Percentiles rank a stretch among this genome's conserved stretches.
These are phyloP conservation scores for Populus deltoides DNA, from an alignment of 345 rosid genomes.

Conservation along the genomic window DNA sequence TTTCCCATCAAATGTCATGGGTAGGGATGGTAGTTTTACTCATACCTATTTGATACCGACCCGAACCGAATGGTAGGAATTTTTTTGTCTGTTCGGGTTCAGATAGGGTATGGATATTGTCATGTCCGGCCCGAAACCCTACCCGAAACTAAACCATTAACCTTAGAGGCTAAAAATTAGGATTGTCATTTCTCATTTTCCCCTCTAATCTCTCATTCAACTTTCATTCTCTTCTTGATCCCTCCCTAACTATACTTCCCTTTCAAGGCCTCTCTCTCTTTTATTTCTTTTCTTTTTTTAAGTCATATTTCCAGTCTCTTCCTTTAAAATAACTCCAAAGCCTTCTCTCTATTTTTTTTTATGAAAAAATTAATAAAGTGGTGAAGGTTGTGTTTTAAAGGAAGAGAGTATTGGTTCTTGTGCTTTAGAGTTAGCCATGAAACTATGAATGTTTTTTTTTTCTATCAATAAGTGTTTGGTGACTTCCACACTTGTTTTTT, in stretches of 20 bases:
- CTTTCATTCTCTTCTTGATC: no score
- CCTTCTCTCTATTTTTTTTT: not conserved
- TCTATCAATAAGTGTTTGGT: not conserved
- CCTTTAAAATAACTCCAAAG: conserved; percentile 22
- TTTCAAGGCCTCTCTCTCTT: conserved; percentile 8
- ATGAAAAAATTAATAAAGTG: not conserved
- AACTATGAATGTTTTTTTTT: conserved; percentile 11
- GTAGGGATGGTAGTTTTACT: no score
- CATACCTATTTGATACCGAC: no score
- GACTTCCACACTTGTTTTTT: not conserved
- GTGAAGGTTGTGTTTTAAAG: not conserved
- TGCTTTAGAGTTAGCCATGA: conserved; percentile 37
- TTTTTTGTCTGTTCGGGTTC: no score
- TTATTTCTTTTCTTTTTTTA: not conserved
- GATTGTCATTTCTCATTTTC: no score
- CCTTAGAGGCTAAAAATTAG: no score
- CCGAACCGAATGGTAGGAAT: no score
- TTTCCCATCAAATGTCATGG: no score
- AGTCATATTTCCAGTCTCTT: conserved; percentile 5
- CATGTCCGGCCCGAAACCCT: no score
- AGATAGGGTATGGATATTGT: no score
- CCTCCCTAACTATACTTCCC: not conserved
- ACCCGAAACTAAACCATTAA: no score
- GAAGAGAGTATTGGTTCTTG: conserved; percentile 48
- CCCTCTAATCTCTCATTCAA: no score